A percentile compares a stretch with the other conserved stretches of the same genome.
These are phyloP conservation scores for Ensete ventricosum DNA, from an alignment of 176 grass and related monocot species.

Conservation along the genomic window DNA sequence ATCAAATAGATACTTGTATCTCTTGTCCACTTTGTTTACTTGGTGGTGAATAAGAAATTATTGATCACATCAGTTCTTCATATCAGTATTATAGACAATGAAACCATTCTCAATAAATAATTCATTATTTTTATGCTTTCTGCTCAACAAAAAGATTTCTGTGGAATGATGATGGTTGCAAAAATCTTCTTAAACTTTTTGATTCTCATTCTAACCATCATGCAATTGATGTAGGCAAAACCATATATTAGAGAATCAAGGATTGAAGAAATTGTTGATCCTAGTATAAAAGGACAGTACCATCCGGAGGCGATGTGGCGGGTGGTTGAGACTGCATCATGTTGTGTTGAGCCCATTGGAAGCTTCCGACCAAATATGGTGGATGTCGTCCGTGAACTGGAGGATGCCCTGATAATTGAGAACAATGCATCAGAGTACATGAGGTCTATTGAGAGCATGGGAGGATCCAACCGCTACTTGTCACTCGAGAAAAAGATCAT, in stretches of 20 bases:
- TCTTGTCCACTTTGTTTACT: background rate
- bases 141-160: too few species aligned
- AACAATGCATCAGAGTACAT: slow-evolving; percentile 69
- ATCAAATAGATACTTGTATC: background rate
- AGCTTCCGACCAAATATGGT: slow-evolving; percentile 55
- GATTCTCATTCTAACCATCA: background rate
- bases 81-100: too few species aligned
- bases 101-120: too few species aligned
- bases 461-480: slow-evolving; percentile 50
- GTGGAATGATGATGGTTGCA: too few species aligned
- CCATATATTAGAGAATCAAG: slow-evolving; percentile 55
- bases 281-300: slow-evolving; percentile 60
- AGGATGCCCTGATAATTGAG: slow-evolving; percentile 67
- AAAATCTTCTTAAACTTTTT: background rate
- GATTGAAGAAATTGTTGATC: slow-evolving; percentile 71
- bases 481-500: slow-evolving; percentile 46
- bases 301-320: slow-evolving; percentile 69
- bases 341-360: slow-evolving; percentile 48
- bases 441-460: slow-evolving; percentile 55
- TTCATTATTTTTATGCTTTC: too few species aligned
- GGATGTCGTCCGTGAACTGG: slow-evolving; percentile 50
- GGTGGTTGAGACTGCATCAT: slow-evolving; percentile 45
- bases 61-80: too few species aligned
- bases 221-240: slow-evolving; percentile 34
- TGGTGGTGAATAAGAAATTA: too few species aligned